Evolutionary conservation across 2,329 filamentous ascomycete species (phyloP).

Genomic region (Epichloe hybrida): DNA sequence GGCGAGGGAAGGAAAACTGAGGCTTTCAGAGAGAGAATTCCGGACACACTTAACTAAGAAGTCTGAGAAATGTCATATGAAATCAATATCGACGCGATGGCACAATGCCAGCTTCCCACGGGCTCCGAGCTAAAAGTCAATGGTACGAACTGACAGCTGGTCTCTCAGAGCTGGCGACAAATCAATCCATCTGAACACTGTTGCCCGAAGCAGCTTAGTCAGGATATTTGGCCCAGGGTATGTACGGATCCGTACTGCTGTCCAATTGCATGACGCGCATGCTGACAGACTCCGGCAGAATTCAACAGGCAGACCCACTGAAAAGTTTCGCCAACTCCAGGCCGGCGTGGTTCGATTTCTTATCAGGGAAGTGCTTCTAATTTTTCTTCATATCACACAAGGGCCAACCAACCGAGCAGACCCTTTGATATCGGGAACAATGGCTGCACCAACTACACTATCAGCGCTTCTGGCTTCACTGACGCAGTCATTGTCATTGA

Average conservation of each 20-base stretch:
- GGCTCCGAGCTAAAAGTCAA: not conserved
- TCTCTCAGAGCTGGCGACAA: not conserved
- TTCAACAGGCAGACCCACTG: conserved; percentile 8
- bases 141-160: not conserved
- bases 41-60: no score
- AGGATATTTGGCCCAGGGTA: conserved; percentile 1
- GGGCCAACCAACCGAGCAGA: conserved; percentile 6
- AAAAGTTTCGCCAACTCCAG: conserved; percentile 8
- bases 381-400: conserved; percentile 1
- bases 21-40: not conserved
- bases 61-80: not conserved
- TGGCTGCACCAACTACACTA: conserved; percentile 37
- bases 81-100: not conserved
- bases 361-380: not conserved
- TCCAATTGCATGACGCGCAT: no score
- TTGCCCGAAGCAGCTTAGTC: conserved; percentile 9
- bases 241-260: not conserved
- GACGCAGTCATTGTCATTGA: conserved; percentile 44
- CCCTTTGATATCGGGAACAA: conserved; percentile 13
- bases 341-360: not conserved
- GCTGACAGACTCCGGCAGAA: not conserved
- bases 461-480: conserved; percentile 39
- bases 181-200: not conserved
- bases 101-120: not conserved
- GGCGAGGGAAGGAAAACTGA: not conserved